A percentile compares a stretch with the other conserved stretches of the same genome.
Conservation (phyloP, 805 yeast genomes). For the Saccharomycopsis sp. region DNA sequence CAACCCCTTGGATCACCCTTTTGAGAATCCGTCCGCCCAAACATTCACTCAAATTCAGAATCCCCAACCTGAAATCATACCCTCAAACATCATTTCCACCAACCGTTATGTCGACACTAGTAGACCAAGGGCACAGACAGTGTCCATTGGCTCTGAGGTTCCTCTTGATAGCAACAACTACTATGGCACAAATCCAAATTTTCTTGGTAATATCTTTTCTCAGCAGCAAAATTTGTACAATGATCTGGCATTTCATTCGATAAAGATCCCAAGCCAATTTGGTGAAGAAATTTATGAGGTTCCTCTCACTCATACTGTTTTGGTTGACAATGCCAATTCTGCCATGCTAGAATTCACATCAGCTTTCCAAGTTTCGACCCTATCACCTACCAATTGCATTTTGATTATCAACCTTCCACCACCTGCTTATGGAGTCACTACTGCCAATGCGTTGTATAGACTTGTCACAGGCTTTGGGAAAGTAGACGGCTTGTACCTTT, state of each 20-base stretch:
- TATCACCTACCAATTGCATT: constrained; percentile 71
- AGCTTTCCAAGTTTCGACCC: constrained; percentile 55
- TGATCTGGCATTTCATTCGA: constrained; percentile 5
- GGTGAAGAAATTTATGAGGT: no score
- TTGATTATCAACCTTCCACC: constrained; percentile 76
- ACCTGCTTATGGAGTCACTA: constrained; percentile 37
- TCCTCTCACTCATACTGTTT: constrained; percentile 28
- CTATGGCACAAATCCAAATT: background rate
- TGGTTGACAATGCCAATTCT: constrained; percentile 53
- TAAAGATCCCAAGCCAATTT: no score
- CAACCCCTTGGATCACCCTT: constrained; percentile 18
- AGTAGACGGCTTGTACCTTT: constrained; percentile 50
- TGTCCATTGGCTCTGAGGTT: constrained; percentile 25
- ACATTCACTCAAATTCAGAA: no score
- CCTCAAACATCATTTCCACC: no score
- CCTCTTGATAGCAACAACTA: background rate
- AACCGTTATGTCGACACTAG: constrained; percentile 2
- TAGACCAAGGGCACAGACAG: constrained; percentile 35
- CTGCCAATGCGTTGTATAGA: constrained; percentile 44
- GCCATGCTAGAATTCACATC: constrained; percentile 65
- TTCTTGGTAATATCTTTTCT: background rate
- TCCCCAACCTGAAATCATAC: no score
- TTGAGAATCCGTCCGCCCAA: no score
- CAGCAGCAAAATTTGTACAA: background rate
- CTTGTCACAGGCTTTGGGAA: constrained; percentile 56